Evolutionary conservation across 177 flowering plant species (phyloP), one percentile per base, ranked within the genome.

Genomic region (Vitis hybrid): DNA sequence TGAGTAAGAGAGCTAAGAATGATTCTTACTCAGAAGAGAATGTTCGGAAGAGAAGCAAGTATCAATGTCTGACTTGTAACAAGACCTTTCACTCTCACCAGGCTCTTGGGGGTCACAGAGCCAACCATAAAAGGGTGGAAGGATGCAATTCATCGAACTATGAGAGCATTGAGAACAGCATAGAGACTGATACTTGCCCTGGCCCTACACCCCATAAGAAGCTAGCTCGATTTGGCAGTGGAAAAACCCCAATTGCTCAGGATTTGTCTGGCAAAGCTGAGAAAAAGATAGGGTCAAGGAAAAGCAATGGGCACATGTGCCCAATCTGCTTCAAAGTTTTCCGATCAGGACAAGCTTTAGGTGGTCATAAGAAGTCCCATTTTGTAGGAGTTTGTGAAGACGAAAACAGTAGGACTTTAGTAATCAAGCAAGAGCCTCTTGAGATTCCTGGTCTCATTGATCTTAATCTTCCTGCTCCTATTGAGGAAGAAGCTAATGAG

Each of bases 301-400:
- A 79, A 62, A 79, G 57, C 29, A 85, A 83, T 55, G 78, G 65
- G 31, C 92, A 90, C 62, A 84, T 86, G 68, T 90, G 96, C 72
- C 89, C 94, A 39, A 67, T 86, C 65, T 86, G 94, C 69, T 78
- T 78, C 73, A 86, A 76, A 79, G 85, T 83, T 12, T 92, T 86
- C 70, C 52, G 79, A 62, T 87, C 94, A 10, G 96, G 92, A 39
- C 96, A 92, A 79, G 97, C 93, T 57, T 80, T 92, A 57, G 93
- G 97, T 15, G 94, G 94, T 45, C 94, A 88, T 75, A 87, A 91
- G 79, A 81, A 92, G 77, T 84, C 89, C 57, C 94, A 89, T 76
- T 66, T 86, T 68, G 55, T 78, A 33, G 87, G 84, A 20, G 74
- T 71, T 49, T 60, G 76, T 1, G 84, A 77, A 48, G 75, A 75